Evolutionary conservation across 176 grass and related monocot species (phyloP).

Genomic region (Hyparrhenia diplandra): DNA sequence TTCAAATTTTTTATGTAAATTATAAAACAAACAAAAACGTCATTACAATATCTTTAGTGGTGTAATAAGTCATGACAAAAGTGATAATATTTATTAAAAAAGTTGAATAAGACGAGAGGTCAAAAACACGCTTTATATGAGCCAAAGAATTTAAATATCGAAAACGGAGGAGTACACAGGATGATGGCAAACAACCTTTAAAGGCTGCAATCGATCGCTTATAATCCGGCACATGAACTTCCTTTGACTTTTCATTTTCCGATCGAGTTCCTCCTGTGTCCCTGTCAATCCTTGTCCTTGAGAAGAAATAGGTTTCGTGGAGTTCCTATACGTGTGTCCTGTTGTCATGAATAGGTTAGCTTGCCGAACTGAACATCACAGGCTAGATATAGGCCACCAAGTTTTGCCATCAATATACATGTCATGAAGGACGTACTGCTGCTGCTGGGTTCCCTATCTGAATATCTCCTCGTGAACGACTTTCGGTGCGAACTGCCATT

Average conservation of each 20-base stretch:
- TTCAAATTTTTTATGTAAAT: too few relatives aligned
- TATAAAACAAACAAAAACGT: too few relatives aligned
- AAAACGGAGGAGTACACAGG: too few relatives aligned
- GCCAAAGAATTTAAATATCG: too few relatives aligned
- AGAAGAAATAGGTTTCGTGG: background rate
- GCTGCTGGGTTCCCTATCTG: background rate
- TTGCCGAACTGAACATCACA: constrained; percentile 20
- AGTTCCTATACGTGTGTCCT: background rate
- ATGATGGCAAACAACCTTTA: background rate
- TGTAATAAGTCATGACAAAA: too few relatives aligned
- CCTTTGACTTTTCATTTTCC: background rate
- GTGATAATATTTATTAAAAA: too few relatives aligned
- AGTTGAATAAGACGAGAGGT: too few relatives aligned
- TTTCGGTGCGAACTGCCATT: constrained; percentile 3
- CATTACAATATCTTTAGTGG: too few relatives aligned
- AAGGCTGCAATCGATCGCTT: background rate
- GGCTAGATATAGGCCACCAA: background rate
- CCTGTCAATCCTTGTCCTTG: background rate
- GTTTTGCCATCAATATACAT: background rate
- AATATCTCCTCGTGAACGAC: background rate
- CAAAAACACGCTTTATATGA: too few relatives aligned
- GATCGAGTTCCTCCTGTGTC: background rate
- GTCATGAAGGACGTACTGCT: background rate
- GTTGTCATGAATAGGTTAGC: constrained; percentile 29
- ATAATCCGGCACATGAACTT: background rate